Conservation (phyloP, 169 alveolate genomes). For the Haemoproteus tartakovskyi region DNA sequence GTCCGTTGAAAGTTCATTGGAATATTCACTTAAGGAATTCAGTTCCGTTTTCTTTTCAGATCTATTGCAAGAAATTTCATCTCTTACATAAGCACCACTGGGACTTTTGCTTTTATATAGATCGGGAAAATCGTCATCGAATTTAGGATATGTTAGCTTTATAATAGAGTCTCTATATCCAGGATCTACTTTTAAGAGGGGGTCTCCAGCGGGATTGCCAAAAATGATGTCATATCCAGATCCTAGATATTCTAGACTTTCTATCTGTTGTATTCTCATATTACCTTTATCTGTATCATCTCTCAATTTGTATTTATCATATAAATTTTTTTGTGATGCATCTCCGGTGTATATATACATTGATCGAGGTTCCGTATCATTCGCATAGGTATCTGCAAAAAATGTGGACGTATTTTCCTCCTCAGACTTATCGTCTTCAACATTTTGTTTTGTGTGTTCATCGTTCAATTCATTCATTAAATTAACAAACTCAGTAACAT, state of each 20-base stretch:
- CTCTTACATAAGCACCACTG: conserved; percentile 77
- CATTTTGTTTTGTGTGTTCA: too few species aligned
- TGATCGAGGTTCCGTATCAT: too few species aligned
- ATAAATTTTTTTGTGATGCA: too few species aligned
- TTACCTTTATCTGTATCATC: too few species aligned
- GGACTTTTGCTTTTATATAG: conserved; percentile 66
- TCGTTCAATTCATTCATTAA: too few species aligned
- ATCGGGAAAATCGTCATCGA: conserved; percentile 61
- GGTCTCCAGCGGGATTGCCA: conserved; percentile 86
- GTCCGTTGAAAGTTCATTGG: conserved; percentile 78
- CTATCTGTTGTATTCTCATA: too few species aligned
- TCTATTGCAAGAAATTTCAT: conserved; percentile 80
- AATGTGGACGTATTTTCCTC: too few species aligned
- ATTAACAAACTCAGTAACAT: too few species aligned
- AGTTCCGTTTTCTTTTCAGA: conserved; percentile 73
- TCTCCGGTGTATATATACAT: too few species aligned
- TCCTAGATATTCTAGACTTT: conserved; percentile 80
- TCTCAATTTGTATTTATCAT: too few species aligned
- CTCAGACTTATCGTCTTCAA: too few species aligned
- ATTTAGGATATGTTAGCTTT: conserved; percentile 65
- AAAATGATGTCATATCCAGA: conserved; percentile 77
- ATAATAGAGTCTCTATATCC: conserved; percentile 79
- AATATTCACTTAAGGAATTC: conserved; percentile 72
- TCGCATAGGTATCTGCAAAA: too few species aligned
- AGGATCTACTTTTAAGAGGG: conserved; percentile 76